Base-by-base conservation (phyloP, 176 grass and related monocot genomes). In the Rhipidocladum racemiflorum region DNA sequence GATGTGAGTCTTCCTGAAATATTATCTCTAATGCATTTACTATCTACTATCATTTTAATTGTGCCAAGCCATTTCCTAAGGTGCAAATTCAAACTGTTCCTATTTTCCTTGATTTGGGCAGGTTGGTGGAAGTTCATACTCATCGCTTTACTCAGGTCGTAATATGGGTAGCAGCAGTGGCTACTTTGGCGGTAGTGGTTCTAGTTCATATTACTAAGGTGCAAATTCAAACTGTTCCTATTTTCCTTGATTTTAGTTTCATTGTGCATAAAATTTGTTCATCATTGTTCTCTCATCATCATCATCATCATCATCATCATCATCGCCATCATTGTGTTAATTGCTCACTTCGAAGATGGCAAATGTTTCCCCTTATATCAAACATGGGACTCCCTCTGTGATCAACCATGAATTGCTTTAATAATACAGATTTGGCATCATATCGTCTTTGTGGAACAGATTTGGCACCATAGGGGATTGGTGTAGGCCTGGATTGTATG, bases 201-300 rank as follows among this genome's bases (percentile, higher is more conserved):
- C 92, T 46, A 20, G 89, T 85, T 91, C 92, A 71, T 94, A 91
- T 84, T 94, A 91, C 68, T 94, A 89, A 94, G 92, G 92, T 94
- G 56, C 79, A 72, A 72, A 25, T 39, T 80, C 60, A 70, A 65
- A 83, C 48, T 59, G n/a, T 73, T 79, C 2, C 14, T 12, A 4
- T 61, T 39, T 49, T 20, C 64, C 36, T 80, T 61, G 9, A 61
- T 24, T 76, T 72, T 75, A 23, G 43, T 39, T 74, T 75, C 49
- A 39, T 8, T 16, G 16, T 39, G 38, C 43, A 63, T 76, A 35
- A 38, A 18, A 48, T 79, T 53, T 49, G 16, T 61, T 17, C 28
- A 62, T 70, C 38, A 16, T 72, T 35, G 24, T 30, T 29, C 14
- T 61, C 39, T 61, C 13, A 17, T 45, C 40, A 4, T 70, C 54